Percentiles rank a stretch among this genome's conserved stretches.
These are phyloP conservation scores for Kodamaea nitidulidarum DNA, from an alignment of 805 yeast genomes.

Conservation along the genomic window DNA sequence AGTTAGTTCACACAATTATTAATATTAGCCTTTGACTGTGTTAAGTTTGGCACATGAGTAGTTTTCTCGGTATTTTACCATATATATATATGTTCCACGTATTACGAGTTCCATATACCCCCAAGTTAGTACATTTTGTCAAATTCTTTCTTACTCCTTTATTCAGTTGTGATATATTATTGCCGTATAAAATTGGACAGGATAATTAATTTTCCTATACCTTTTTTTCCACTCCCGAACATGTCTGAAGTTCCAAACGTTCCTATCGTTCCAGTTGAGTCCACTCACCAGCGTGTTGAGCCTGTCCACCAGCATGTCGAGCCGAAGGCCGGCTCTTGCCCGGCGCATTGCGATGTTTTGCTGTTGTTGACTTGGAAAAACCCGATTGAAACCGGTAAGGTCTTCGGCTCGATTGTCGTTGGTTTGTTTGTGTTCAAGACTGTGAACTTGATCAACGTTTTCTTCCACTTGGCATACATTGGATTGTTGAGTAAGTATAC, in stretches of 20 bases:
- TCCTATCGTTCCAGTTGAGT: conserved; percentile 10
- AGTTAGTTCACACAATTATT: too few relatives aligned
- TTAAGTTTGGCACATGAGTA: too few relatives aligned
- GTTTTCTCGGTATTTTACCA: too few relatives aligned
- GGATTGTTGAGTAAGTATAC: conserved; percentile 44
- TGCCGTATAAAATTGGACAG: neutral
- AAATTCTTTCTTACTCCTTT: neutral
- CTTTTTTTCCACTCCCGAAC: conserved; percentile 2
- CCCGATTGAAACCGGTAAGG: conserved; percentile 73
- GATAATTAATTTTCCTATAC: conserved; percentile 1
- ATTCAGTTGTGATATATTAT: too few relatives aligned
- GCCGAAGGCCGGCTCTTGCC: too few relatives aligned
- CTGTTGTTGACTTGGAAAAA: conserved; percentile 66
- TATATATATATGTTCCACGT: too few relatives aligned
- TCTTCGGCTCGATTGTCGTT: conserved; percentile 60
- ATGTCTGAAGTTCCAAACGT: conserved; percentile 6
- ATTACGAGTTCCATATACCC: too few relatives aligned
- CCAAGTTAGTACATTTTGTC: too few relatives aligned
- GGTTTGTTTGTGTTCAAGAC: conserved; percentile 55
- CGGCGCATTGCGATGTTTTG: conserved; percentile 2
- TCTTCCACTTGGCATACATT: conserved; percentile 57
- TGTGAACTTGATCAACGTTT: conserved; percentile 57
- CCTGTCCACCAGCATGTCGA: conserved; percentile 2
- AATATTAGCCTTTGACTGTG: too few relatives aligned
- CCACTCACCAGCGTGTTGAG: conserved; percentile 1